These are phyloP conservation scores for Allantophomopsis lycopodina DNA, from an alignment of 2,329 filamentous ascomycete species.

Conservation along the genomic window DNA sequence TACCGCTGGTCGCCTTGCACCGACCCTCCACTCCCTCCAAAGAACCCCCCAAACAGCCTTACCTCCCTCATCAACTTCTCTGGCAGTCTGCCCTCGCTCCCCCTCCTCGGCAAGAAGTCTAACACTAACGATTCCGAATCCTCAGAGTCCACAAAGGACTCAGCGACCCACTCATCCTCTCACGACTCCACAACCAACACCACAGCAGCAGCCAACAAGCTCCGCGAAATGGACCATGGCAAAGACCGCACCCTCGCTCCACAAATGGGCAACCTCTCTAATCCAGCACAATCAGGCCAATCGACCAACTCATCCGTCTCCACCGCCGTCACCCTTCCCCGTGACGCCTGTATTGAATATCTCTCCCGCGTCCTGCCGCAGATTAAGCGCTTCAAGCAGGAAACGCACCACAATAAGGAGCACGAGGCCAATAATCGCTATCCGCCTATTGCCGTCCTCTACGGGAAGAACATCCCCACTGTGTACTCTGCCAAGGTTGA, in stretches of 20 bases:
- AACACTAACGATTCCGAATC: constrained; percentile 6
- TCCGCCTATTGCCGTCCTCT: constrained; percentile 71
- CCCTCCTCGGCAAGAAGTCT: constrained; percentile 14
- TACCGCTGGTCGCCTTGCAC: constrained; percentile 70
- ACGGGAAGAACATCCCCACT: constrained; percentile 76
- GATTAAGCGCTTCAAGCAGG: constrained; percentile 61
- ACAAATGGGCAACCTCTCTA: constrained; percentile 12
- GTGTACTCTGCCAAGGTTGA: constrained; percentile 69
- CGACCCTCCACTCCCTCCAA: constrained; percentile 45
- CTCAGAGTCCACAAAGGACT: constrained; percentile 6
- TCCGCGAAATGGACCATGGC: constrained; percentile 10
- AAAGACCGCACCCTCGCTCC: constrained; percentile 15
- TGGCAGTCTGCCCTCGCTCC: constrained; percentile 23
- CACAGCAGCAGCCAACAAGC: constrained; percentile 10
- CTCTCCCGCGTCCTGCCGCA: constrained; percentile 61
- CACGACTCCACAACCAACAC: constrained; percentile 12
- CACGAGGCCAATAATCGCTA: constrained; percentile 59
- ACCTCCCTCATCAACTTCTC: constrained; percentile 19
- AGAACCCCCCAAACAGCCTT: constrained; percentile 21
- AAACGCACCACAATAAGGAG: constrained; percentile 46
- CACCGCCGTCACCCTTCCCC: constrained; percentile 16
- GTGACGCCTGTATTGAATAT: constrained; percentile 38
- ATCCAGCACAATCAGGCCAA: constrained; percentile 10
- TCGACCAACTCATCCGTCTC: constrained; percentile 14
- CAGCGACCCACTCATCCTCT: constrained; percentile 20